Evolutionary conservation across 148 eudicot genomes (phyloP), one percentile per base, ranked within the genome.

Genomic region (Euryodendron excelsum): DNA sequence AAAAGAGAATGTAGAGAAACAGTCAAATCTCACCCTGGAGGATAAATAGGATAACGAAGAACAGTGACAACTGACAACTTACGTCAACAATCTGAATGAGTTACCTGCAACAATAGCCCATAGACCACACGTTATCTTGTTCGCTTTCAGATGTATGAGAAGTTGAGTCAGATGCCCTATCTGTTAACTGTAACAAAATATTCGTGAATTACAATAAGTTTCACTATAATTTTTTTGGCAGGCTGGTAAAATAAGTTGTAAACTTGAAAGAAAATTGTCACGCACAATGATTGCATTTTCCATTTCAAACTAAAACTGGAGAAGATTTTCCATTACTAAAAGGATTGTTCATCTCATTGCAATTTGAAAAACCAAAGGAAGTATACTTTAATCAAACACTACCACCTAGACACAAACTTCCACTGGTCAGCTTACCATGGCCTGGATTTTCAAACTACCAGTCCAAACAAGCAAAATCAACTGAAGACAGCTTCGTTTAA

Each of bases 71-170:
- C n/a, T n/a, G n/a, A n/a, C n/a, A n/a, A n/a, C n/a, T 41, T 41
- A 41, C 45, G 8, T 61, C 23, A 74, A 74, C n/a, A 28, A 60
- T 31, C n/a, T 2, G 30, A 56, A 58, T 7, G 41, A 36, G 18
- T 59, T 89, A 95, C 99, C 99, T 93, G 89, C 72, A 53, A 77
- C 47, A 77, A 84, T 79, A 67, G 76, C 90, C 87, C 47, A 78
- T 48, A 77, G 76, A 72, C 86, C 85, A 90, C 23, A 69, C 28
- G 72, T 66, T 83, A 79, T 89, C 92, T 34, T 72, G 88, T 28
- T 91, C 97, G 79, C 77, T 85, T 81, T 89, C 94, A 69, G 96
- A 93, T 75, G 90, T 88, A 86, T 81, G 90, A 69, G 94, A 90
- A 77, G 90, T 78, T 73, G 96, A 82, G 81, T 91, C 91, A 77